Evolutionary conservation across 164 flowering plant species (phyloP), one percentile per base, ranked within the genome.

Genomic region (Cinnamomum micranthum): DNA sequence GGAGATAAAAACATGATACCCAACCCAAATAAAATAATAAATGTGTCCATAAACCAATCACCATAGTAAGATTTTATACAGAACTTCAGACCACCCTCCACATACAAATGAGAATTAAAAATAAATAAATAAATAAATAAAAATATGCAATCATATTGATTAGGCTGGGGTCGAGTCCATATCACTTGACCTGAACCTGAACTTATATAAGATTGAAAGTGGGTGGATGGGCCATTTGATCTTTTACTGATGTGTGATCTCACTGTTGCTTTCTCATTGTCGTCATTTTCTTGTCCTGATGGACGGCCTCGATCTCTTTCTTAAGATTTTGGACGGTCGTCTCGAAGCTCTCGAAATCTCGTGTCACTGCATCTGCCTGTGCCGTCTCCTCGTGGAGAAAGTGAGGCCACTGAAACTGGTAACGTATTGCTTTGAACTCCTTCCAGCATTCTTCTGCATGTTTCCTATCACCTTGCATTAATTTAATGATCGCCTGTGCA

Each of bases 251-350:
- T 15, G 4, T 3, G 3, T 55, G n/a, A 41, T 41, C 47, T 41
- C 47, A 6, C n/a, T 60, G 64, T 20, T 23, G n/a, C 9, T 23
- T 60, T 23, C 23, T n/a, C 64, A 7, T 11, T 7, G n/a, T 14
- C 7, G 19, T 33, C 27, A 67, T 67, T 67, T 28, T 35, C 22
- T 20, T 31, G 50, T 70, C 62, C 51, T 15, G 12, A 41, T 3
- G 60, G 22, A 60, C 72, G 13, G 25, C 35, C 51, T 52, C 41
- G 19, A 70, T 27, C 51, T 70, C 72, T 52, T 70, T 24, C 62
- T 52, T 70, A 17, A 70, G 72, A 50, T 14, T 5, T 5, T 52
- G 20, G 31, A 70, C 72, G 22, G 41, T 17, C 9, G 25, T 23
- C 17, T 50, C 22, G 35, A 70, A 70, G 19, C 23, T 52, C 20